Evolutionary conservation across 2,329 filamentous ascomycete genomes (phyloP).

Genomic region (Diaporthe sp.): DNA sequence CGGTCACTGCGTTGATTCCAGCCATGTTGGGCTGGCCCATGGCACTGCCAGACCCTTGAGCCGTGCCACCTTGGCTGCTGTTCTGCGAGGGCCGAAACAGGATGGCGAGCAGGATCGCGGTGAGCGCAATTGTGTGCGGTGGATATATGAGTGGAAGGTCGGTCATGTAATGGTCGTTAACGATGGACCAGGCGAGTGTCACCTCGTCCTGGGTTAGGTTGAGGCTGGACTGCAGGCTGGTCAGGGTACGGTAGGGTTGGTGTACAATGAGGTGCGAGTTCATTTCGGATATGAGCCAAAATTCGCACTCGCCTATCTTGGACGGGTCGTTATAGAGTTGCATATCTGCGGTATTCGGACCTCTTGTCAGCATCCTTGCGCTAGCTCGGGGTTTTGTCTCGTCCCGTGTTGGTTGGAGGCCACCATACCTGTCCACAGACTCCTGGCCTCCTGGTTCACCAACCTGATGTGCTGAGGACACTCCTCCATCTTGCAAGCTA

Average conservation of each 20-base stretch:
- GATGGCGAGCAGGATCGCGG: slow-evolving; percentile 85
- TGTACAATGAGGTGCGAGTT: slow-evolving; percentile 89
- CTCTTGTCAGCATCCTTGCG: slow-evolving; percentile 20
- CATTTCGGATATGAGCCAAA: slow-evolving; percentile 91
- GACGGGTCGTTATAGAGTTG: slow-evolving; percentile 73
- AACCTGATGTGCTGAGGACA: slow-evolving; percentile 95
- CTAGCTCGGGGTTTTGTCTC: background rate
- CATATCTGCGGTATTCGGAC: slow-evolving; percentile 26
- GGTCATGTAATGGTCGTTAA: slow-evolving; percentile 94
- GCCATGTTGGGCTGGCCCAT: slow-evolving; percentile 40
- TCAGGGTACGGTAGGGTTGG: slow-evolving; percentile 87
- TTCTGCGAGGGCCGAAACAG: slow-evolving; percentile 74
- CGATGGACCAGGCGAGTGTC: slow-evolving; percentile 80
- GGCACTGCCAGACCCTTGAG: slow-evolving; percentile 35
- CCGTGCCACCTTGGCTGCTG: slow-evolving; percentile 42
- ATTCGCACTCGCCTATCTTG: slow-evolving; percentile 93
- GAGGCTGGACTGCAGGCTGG: slow-evolving; percentile 76
- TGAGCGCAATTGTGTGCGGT: slow-evolving; percentile 89
- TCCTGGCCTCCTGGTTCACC: slow-evolving; percentile 86
- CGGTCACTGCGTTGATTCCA: slow-evolving; percentile 61
- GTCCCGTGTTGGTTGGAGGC: background rate
- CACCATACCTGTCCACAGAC: slow-evolving; percentile 77
- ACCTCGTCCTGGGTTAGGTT: slow-evolving; percentile 81
- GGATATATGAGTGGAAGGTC: slow-evolving; percentile 88
- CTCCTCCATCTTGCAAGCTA: slow-evolving; percentile 98